phyloP scores from a whole-genome alignment of 23 red algal species.

The Gracilaria vermiculophylla region DNA sequence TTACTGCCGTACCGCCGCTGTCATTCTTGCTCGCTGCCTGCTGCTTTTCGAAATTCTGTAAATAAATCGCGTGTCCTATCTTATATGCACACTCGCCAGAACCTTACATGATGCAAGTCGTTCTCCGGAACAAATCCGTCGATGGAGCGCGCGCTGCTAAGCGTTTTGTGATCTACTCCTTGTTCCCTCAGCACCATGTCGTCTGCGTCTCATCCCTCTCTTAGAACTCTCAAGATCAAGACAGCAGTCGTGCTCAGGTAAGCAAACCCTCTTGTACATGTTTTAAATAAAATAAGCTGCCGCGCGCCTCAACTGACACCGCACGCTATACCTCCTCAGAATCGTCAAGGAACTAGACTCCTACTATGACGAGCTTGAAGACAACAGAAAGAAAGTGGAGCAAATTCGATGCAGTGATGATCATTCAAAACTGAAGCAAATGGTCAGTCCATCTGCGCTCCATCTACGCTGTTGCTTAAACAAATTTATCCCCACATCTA shows the following conservation, averaged over 20 bases:
- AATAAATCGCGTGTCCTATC: no score
- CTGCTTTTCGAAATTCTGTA: not conserved
- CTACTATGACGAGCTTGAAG: conserved; percentile 41
- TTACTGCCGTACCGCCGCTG: not conserved
- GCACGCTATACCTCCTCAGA: not conserved
- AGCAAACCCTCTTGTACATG: not conserved
- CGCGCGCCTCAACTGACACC: not conserved
- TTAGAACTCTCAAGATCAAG: conserved; percentile 50
- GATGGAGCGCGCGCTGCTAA: no score
- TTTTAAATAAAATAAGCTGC: no score
- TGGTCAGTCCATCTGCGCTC: not conserved
- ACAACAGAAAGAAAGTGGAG: conserved; percentile 30
- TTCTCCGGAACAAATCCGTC: no score
- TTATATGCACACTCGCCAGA: no score
- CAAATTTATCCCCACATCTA: not conserved
- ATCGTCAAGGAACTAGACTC: conserved; percentile 45
- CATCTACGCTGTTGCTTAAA: not conserved
- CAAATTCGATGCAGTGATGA: conserved; percentile 35
- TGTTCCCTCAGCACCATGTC: not conserved
- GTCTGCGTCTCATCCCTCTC: not conserved
- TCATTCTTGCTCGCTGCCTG: not conserved
- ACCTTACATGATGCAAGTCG: no score
- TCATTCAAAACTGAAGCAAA: conserved; percentile 60
- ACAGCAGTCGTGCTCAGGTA: conserved; percentile 52
- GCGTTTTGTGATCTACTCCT: not conserved